Percentiles rank a stretch among this genome's conserved stretches.
These are phyloP conservation scores for Elsinoe ampelina DNA, from an alignment of 2,329 filamentous ascomycete genomes.

Conservation along the genomic window DNA sequence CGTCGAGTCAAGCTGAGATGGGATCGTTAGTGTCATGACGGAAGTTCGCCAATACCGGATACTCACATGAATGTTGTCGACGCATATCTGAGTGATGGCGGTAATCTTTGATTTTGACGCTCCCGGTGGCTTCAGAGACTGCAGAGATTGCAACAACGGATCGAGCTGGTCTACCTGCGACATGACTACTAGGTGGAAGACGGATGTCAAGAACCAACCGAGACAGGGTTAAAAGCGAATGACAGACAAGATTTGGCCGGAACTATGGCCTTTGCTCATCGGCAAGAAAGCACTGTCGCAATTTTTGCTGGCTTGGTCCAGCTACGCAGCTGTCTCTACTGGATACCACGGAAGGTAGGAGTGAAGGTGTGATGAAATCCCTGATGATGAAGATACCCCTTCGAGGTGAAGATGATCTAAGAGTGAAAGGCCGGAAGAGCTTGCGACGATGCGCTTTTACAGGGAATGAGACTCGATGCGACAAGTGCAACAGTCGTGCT, in stretches of 20 bases:
- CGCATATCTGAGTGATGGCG: constrained; percentile 77
- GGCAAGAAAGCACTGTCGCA: not conserved
- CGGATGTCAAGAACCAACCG: not conserved
- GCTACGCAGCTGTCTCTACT: not conserved
- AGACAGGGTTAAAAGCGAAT: not conserved
- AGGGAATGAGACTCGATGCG: not conserved
- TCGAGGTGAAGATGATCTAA: not conserved
- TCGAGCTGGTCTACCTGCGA: constrained; percentile 72
- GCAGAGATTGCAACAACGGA: constrained; percentile 81
- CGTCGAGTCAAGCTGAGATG: constrained; percentile 78
- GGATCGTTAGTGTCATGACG: constrained; percentile 20
- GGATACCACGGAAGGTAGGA: not conserved
- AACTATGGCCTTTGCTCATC: not conserved
- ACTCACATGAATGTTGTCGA: constrained; percentile 78
- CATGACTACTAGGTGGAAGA: constrained; percentile 17
- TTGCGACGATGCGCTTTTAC: too few species aligned
- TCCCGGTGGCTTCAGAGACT: constrained; percentile 81
- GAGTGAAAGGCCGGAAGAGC: not conserved
- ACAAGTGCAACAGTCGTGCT: not conserved
- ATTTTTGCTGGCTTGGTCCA: not conserved
- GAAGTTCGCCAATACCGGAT: constrained; percentile 13
- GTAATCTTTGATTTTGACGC: constrained; percentile 89
- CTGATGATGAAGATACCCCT: not conserved
- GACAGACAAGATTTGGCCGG: constrained; percentile 3
- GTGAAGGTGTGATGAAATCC: not conserved